Evolutionary conservation across 768 basidiomycete genomes (phyloP), one percentile per base, ranked within the genome.

Genomic region (Russula dissimulans): DNA sequence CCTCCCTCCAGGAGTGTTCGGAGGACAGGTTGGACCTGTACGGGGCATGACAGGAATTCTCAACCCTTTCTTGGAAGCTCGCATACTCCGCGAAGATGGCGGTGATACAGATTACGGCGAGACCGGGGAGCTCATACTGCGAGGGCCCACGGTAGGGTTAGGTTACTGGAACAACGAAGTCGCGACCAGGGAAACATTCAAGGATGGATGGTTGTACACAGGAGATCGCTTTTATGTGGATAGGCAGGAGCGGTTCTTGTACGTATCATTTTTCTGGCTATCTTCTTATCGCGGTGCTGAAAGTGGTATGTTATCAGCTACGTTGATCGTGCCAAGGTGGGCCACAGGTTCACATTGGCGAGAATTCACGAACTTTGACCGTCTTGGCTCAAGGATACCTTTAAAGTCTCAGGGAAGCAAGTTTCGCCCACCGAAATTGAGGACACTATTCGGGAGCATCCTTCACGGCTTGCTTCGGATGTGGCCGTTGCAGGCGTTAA

Each of bases 381-480:
- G 6, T n/a, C 12, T 52, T 36, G 7, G 26, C 29, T 43, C 32
- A 17, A 89, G 84, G 90, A 91, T 67, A 89, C 83, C 0, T 76
- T 92, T 22, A 92, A 92, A 68, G 78, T 92, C 3, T 89, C 87
- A 0, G 90, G 89, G 4, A 76, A 75, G 51, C 90, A 91, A 71
- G 90, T 91, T 0, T 89, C 90, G 0, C 90, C 89, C 0, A 78
- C 80, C 17, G 89, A 92, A 68, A 85, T 91, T 54, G 90, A 91
- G 68, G 76, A 81, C 31, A 78, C 77, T 26, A 72, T 91, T 2
- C 76, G 84, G 18, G 75, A 75, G 0, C 81, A 91, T 42, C 86
- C 88, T 0, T 77, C 78, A 8, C 51, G 9, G 29, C 17, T 62
- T 7, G 79, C 91, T 60, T 71, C 69, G 9, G 90, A 91, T 62